Evolutionary conservation across 305 asterid genomes (phyloP).

Genomic region (Fraxinus greggii): DNA sequence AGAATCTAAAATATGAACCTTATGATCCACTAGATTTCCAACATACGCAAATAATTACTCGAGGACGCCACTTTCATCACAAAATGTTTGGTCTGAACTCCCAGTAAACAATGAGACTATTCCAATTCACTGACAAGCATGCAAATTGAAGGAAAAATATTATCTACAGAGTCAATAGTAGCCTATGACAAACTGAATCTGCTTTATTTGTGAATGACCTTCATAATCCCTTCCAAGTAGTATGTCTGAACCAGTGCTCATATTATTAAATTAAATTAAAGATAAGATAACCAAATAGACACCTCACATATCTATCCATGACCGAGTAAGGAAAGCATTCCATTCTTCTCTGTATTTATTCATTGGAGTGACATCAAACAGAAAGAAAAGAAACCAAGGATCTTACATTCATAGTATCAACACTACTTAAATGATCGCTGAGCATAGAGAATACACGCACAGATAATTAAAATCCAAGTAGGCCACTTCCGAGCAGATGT

Average conservation of each 20-base stretch:
- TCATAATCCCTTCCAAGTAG: neutral
- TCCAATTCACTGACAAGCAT: neutral
- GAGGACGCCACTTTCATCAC: neutral
- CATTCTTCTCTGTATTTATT: neutral
- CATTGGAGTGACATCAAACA: neutral
- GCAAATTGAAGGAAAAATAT: neutral
- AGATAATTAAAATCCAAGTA: neutral
- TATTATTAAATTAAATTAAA: neutral
- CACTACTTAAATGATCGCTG: neutral
- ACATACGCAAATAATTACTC: neutral
- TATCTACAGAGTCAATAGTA: neutral
- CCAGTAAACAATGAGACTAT: neutral
- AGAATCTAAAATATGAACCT: neutral
- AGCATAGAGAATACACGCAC: neutral
- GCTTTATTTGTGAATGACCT: neutral
- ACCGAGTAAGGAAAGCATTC: neutral
- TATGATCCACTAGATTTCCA: neutral
- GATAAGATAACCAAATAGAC: neutral
- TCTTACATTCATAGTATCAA: neutral
- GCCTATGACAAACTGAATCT: neutral
- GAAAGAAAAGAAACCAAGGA: neutral
- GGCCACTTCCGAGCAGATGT: neutral
- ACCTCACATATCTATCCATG: neutral
- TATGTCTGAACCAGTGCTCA: neutral
- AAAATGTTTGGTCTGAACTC: neutral